Evolutionary conservation across 148 eudicot genomes (phyloP).

Genomic region (Amaranthus palmeri): DNA sequence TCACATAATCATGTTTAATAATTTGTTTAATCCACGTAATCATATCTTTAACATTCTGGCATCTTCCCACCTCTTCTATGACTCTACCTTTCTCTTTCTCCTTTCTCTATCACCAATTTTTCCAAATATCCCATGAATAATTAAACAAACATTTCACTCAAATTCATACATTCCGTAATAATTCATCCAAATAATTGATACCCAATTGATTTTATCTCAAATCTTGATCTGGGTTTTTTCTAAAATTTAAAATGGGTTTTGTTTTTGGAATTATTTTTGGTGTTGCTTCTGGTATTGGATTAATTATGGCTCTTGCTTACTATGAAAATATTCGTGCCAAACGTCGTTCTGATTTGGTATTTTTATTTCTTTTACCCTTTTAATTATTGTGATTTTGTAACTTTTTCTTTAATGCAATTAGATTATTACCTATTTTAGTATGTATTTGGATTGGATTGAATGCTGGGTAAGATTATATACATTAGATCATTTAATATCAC

Average conservation of each 20-base stretch:
- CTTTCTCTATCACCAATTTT: constrained; percentile 12
- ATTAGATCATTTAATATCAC: too few species aligned
- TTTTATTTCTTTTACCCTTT: background rate
- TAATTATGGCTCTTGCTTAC: constrained; percentile 53
- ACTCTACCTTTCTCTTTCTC: background rate
- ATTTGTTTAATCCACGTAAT: constrained; percentile 4
- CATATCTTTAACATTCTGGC: constrained; percentile 19
- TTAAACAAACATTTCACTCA: constrained; percentile 3
- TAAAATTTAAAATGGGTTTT: constrained; percentile 50
- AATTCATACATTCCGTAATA: background rate
- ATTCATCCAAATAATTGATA: constrained; percentile 8
- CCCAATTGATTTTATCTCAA: constrained; percentile 23
- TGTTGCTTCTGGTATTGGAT: constrained; percentile 49
- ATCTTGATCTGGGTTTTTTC: constrained; percentile 23
- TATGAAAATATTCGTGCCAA: constrained; percentile 50
- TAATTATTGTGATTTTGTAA: background rate
- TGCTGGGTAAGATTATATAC: too few species aligned
- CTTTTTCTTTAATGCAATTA: background rate
- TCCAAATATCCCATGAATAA: constrained; percentile 7
- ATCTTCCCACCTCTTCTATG: constrained; percentile 13
- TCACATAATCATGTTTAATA: constrained; percentile 2
- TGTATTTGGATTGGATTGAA: background rate
- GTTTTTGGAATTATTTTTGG: constrained; percentile 51
- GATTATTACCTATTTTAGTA: background rate
- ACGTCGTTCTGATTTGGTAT: constrained; percentile 63